Evolutionary conservation across 805 yeast genomes (phyloP), one percentile per base, ranked within the genome.

Genomic region (Pichia membranifaciens): DNA sequence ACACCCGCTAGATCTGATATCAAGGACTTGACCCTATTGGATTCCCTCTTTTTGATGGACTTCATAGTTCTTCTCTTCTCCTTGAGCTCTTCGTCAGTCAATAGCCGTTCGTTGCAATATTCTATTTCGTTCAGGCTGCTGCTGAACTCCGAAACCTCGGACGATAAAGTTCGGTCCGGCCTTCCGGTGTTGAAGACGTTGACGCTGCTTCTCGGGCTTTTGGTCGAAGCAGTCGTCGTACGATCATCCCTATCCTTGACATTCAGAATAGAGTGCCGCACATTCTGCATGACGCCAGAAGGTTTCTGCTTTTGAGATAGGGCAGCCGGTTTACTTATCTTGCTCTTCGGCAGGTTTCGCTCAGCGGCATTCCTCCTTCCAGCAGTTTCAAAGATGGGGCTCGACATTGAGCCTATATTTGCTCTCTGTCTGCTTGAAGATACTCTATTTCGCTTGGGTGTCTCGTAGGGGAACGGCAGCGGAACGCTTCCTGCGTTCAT

Each of bases 131-230:
- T 17, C 13, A 43, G 8, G 38, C 36, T 38, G 10, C 44, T 38
- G 20, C 40, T 43, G 18, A 43, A 29, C 17, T 47, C 47, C 9
- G 50, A 43, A 15, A 38, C 22, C 25, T 41, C 47, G 4, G 45
- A 41, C 9, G 31, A 18, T 5, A 8, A 3, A 13, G n/a, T 34
- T 15, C 35, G 6, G 3, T 7, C 16, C 4, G 34, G 17, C 1
- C 13, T 46, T 17, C 41, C 38, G 15, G 25, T 31, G 8, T 41
- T 31, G 2, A 15, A 39, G 6, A 41, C 22, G 10, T 38, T 38
- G 4, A 21, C 38, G 10, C 17, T 23, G 13, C 43, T 21, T 37
- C 38, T 36, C 8, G 34, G 33, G 4, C 16, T 39, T 35, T 45
- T 32, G 7, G 28, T 28, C 16, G 35, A 18, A 35, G 15, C 12